These are phyloP conservation scores for Sporothrix schenckii DNA, from an alignment of 2,329 filamentous ascomycete genomes.

Conservation along the genomic window DNA sequence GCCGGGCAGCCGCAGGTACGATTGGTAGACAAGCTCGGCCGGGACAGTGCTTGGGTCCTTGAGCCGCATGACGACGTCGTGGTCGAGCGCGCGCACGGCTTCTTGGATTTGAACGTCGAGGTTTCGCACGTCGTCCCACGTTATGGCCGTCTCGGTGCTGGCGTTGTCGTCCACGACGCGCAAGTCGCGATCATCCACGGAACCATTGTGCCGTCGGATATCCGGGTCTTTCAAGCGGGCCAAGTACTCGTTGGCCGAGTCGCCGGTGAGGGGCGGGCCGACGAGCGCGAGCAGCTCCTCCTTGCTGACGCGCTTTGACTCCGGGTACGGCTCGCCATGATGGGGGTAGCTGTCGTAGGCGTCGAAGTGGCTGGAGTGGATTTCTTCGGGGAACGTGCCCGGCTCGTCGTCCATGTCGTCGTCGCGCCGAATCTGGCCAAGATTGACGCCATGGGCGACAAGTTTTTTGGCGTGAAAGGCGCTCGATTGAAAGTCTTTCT, in stretches of 20 bases:
- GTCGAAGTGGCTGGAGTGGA: too few species aligned
- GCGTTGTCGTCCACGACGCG: conserved; percentile 55
- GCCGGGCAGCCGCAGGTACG: conserved; percentile 56
- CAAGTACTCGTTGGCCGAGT: conserved; percentile 57
- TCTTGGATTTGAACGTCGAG: conserved; percentile 44
- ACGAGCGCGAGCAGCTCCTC: conserved; percentile 58
- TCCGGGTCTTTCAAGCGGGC: conserved; percentile 58
- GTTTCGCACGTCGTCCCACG: conserved; percentile 46
- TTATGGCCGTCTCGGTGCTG: conserved; percentile 52
- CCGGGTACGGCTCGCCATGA: too few species aligned
- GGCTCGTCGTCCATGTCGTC: too few species aligned
- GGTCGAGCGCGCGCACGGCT: conserved; percentile 46
- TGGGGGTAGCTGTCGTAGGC: too few species aligned
- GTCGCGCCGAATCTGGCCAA: too few species aligned
- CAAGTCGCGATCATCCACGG: conserved; percentile 55
- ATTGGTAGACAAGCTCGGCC: conserved; percentile 52
- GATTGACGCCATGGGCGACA: too few species aligned
- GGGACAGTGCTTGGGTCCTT: conserved; percentile 48
- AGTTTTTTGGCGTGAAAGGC: too few species aligned
- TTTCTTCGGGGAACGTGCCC: too few species aligned
- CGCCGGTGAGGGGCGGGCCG: conserved; percentile 52
- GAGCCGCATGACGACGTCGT: conserved; percentile 49
- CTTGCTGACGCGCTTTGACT: conserved; percentile 36
- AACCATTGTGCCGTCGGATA: conserved; percentile 56
- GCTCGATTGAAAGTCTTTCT: too few species aligned